Evolutionary conservation across 768 basidiomycete species (phyloP), one percentile per base, ranked within the genome.

Genomic region (Mycena belliarum): DNA sequence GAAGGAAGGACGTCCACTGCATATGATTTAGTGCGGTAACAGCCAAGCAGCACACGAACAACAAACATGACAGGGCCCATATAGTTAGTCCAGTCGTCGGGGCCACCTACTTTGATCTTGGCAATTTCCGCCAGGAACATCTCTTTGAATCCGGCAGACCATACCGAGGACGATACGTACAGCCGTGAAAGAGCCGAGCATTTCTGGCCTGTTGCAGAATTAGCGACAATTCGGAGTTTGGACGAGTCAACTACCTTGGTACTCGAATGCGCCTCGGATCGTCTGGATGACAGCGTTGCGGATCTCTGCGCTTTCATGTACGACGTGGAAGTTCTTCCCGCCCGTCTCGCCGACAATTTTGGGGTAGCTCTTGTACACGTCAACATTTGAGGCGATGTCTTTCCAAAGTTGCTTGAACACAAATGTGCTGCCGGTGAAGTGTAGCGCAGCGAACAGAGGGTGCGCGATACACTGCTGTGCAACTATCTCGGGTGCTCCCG

Each of bases 361-460:
- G 0, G 97, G 97, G 76, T 97, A 98, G 14, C 85, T 79, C 66
- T 77, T 84, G 80, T 98, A 98, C 46, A 78, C 82, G 69, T 98
- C 93, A 45, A 98, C 65, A 75, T 98, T 97, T 65, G 74, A 68
- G 4, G 89, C 91, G 67, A 98, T 96, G 69, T 96, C 88, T 76
- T 94, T 95, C 97, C 97, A 99, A 29, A 98, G 83, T 69, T 88
- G 85, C 76, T 89, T 91, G 86, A 99, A 98, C 45, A 99, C 86
- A 65, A 84, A 82, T 4, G 97, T 98, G 69, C 91, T 93, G 23
- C 97, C 97, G 0, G 97, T 99, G 76, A 98, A 98, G 77, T 98
- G 93, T 52, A 99, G 80, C 20, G 88, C 90, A 2, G 93, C 88
- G 66, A 99, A 98, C 60, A 76, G 75, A 16, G 80, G 81, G 77